Evolutionary conservation across 495 filamentous ascomycete genomes (phyloP), one percentile per base, ranked within the genome.

Genomic region (Tricharina praecox): DNA sequence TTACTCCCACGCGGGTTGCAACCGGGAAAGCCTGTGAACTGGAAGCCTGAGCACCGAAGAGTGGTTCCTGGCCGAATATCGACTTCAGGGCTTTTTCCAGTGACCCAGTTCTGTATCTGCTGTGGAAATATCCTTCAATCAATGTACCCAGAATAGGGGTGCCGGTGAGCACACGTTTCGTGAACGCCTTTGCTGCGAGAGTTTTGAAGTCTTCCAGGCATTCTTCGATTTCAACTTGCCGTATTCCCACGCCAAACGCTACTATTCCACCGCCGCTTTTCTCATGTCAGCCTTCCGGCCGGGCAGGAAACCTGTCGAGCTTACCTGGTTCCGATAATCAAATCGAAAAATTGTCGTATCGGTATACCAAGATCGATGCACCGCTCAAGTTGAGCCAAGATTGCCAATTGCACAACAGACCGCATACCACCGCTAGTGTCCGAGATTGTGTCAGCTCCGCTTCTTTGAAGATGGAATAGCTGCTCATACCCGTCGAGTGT

Each of bases 321-420:
- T 38, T 60, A 73, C 70, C 72, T 63, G 56, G 71, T 74, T 1
- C 72, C 71, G 0, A 67, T 63, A 9, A 70, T 71, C 4, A 75
- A 53, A 53, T 76, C 72, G 45, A 71, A 69, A 40, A 73, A 67
- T 0, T 60, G 25, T 11, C 60, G 58, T 3, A 75, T 62, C 2
- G 59, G 62, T 4, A 74, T 44, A 0, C 62, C 53, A 0, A 60
- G 50, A 3, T 63, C 67, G 24, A 74, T 47, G 18, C 51, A 52
- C 8, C 54, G 60, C 48, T 71, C 65, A 11, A 77, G 60, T 9
- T 51, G 55, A 9, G 51, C 28, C 1, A 77, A 63, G 13, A 73
- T 57, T 4, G 62, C 64, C 3, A 76, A 56, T 38, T 71, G 56
- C 7, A 73, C 59, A 7, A 76, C 64, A 0, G 68, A 71, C 0